Base-by-base conservation (phyloP, 1,139 yeast genomes). In the Pneumocystis sp. region DNA sequence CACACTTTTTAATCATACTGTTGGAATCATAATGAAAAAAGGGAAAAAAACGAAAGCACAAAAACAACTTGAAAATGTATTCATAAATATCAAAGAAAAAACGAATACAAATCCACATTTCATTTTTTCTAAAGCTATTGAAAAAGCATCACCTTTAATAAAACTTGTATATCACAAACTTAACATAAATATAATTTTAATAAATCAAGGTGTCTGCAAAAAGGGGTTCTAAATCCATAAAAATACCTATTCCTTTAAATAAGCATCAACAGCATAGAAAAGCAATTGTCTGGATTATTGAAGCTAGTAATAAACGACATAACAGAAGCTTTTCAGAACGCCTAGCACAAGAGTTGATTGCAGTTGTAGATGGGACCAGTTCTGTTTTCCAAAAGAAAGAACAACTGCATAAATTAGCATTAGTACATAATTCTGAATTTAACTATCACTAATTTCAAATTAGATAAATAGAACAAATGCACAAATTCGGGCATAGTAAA, bases 21-120 rank as follows among this genome's bases (percentile, higher is more conserved):
- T 89, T 66, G 89, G 91, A 74, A 81, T 90, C 77, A 85, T 93
- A 67, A 95, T 95, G 98, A 84, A 89, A 73, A 85, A 89, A 73
- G 99, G 99, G 63, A 85, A 86, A 75, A 93, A 91, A 75, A 83
- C 89, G 65, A 79, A 81, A 65, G 97, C 98, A 0, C 87, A 86
- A 73, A 86, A 82, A 71, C 80, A 82, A 65, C 81, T 95, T 68
- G 82, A 86, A 66, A 82, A 86, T 73, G 96, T 97, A 0, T 79
- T 93, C 66, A 90, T 90, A 73, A 79, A 91, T 66, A 86, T 93
- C 19, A 85, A 87, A 75, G 78, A 89, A 70, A 83, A 84, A 72
- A 80, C 85, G 31, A 82, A 95, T 76, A 72, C 77, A 69, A 89
- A 89, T 73, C 98, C 98, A 2, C 85, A 91, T 21, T 81, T 81